Conservation (phyloP, 371 early-diverging fungal genomes). For the Cladochytrium tenue region DNA sequence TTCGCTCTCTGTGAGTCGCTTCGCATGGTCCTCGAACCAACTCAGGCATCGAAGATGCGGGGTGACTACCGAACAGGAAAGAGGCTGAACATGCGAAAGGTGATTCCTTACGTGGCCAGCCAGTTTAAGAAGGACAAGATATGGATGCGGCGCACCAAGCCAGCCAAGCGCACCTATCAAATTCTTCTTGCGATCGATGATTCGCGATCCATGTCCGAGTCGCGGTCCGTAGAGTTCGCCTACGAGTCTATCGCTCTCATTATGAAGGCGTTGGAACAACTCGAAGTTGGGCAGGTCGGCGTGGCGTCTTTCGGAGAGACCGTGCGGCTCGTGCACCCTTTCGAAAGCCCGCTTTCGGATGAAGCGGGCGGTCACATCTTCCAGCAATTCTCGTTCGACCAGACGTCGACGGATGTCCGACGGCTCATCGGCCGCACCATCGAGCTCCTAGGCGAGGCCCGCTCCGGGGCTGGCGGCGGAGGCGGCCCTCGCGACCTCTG, state of each 20-base stretch:
- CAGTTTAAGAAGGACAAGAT: conserved; percentile 99
- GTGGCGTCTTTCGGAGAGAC: conserved; percentile 90
- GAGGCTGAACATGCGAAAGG: conserved; percentile 99
- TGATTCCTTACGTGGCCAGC: conserved; percentile 98
- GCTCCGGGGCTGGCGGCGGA: conserved; percentile 27
- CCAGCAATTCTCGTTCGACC: conserved; percentile 86
- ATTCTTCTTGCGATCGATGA: conserved; percentile 99
- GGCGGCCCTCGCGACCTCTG: conserved; percentile 72
- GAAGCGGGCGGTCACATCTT: conserved; percentile 89
- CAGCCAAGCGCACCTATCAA: conserved; percentile 96
- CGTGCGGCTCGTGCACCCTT: conserved; percentile 85
- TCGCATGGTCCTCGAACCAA: conserved; percentile 95
- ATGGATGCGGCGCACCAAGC: conserved; percentile 98
- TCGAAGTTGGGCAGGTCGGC: conserved; percentile 91
- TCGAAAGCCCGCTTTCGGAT: conserved; percentile 83
- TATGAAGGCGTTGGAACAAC: conserved; percentile 85
- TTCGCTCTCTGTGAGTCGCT: conserved; percentile 92
- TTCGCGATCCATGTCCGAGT: conserved; percentile 95
- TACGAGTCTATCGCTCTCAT: conserved; percentile 90
- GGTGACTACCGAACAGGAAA: conserved; percentile 99
- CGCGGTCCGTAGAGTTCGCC: conserved; percentile 85
- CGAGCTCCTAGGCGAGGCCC: conserved; percentile 72
- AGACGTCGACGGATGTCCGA: conserved; percentile 82
- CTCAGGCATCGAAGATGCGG: conserved; percentile 92
- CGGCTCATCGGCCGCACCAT: conserved; percentile 80